phyloP scores from a whole-genome alignment of 805 yeast species.

The Sugiyamaella lignohabitans region DNA sequence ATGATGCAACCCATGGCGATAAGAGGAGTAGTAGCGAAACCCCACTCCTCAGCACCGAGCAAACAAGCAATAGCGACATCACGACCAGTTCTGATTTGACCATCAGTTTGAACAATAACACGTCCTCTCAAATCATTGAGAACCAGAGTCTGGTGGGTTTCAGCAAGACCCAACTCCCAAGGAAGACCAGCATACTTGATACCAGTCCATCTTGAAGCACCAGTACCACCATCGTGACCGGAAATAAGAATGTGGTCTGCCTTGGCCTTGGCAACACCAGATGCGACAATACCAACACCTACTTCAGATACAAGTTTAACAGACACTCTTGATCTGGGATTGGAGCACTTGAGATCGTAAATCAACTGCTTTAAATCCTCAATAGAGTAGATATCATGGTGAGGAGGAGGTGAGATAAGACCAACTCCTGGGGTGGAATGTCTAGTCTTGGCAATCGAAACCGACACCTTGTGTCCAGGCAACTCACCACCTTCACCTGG shows the following conservation, averaged over 20 bases:
- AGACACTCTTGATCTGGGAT: conserved; percentile 95
- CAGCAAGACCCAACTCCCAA: conserved; percentile 98
- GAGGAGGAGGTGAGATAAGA: conserved; percentile 96
- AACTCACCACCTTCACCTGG: conserved; percentile 99
- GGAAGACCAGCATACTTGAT: conserved; percentile 97
- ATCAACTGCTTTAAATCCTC: conserved; percentile 96
- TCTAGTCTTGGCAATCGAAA: conserved; percentile 85
- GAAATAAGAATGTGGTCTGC: conserved; percentile 94
- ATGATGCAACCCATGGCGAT: conserved; percentile 96
- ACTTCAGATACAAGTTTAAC: conserved; percentile 96
- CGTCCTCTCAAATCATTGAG: conserved; percentile 93
- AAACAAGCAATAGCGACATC: conserved; percentile 95
- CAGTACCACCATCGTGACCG: conserved; percentile 99
- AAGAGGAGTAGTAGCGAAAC: conserved; percentile 94
- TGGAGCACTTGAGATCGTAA: conserved; percentile 92
- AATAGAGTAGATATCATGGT: conserved; percentile 95
- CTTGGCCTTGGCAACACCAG: conserved; percentile 98
- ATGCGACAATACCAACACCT: conserved; percentile 98
- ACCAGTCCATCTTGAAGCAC: conserved; percentile 98
- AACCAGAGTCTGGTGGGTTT: conserved; percentile 95
- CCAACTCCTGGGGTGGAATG: conserved; percentile 97
- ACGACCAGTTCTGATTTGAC: conserved; percentile 94
- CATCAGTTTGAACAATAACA: conserved; percentile 95
- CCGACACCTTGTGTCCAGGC: conserved; percentile 89
- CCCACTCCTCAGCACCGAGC: conserved; percentile 98